phyloP scores from a whole-genome alignment of 208 protist genomes.

The Leishmania tropica region DNA sequence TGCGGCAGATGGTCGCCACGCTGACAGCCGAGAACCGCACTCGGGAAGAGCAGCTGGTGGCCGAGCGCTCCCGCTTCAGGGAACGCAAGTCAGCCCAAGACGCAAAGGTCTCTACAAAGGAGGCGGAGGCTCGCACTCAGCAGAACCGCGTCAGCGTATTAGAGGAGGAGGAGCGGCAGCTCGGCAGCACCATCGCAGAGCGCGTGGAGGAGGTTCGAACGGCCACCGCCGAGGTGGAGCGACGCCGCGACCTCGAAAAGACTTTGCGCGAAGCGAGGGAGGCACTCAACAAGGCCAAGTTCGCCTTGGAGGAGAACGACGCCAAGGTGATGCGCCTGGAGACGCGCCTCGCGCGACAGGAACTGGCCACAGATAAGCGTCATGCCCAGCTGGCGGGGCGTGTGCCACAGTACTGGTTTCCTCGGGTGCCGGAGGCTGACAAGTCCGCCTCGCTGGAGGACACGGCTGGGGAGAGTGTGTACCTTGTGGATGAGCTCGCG shows the following conservation, averaged over 20 bases:
- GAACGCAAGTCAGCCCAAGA: constrained; percentile 67
- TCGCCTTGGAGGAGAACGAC: constrained; percentile 76
- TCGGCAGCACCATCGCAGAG: constrained; percentile 37
- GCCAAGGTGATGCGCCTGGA: constrained; percentile 72
- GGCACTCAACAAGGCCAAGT: constrained; percentile 61
- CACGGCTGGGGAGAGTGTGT: constrained; percentile 78
- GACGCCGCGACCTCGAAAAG: constrained; percentile 43
- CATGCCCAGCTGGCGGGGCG: constrained; percentile 59
- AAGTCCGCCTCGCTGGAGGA: constrained; percentile 50
- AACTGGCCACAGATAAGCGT: constrained; percentile 66
- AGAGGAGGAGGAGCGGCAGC: constrained; percentile 64
- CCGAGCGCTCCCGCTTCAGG: constrained; percentile 44
- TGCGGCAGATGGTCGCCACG: constrained; percentile 54
- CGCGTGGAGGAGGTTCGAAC: constrained; percentile 43
- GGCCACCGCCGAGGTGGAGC: constrained; percentile 49
- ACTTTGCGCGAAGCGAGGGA: constrained; percentile 46
- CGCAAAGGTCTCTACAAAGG: constrained; percentile 71
- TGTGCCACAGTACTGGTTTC: constrained; percentile 54
- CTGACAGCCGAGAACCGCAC: constrained; percentile 47
- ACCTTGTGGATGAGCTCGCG: constrained; percentile 72
- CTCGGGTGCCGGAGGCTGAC: constrained; percentile 51
- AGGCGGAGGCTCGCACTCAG: constrained; percentile 50
- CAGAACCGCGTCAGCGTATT: constrained; percentile 51
- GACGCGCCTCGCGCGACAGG: constrained; percentile 56
- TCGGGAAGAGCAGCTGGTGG: constrained; percentile 61